Base-by-base conservation (phyloP, 2,329 filamentous ascomycete genomes). In the Phaeoacremonium minimum region DNA sequence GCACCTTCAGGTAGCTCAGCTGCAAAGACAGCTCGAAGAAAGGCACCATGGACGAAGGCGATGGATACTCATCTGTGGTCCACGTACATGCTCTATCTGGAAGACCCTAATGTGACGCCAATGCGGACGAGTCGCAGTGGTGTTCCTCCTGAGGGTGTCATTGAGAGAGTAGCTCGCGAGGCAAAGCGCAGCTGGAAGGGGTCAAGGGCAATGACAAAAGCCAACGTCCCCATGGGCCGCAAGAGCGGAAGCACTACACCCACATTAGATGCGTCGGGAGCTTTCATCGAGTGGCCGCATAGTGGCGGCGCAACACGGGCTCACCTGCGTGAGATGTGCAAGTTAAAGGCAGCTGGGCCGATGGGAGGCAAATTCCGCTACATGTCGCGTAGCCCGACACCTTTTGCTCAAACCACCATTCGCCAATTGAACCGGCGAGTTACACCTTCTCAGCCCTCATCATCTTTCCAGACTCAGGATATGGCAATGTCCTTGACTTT, bases 1-100 rank as follows among this genome's bases (percentile, higher is more conserved):
- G 22, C 22, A 19, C 36, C 19, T 30, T 32, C 33, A 20, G 32
- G 20, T 20, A 32, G 18, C 31, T 29, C 30, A 16, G 41, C 32
- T 17, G 33, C 18, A 15, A 43, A 38, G 13, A 32, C 32, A 13
- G 20, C 18, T 15, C 35, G 26, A 18, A 63, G 73, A 40, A 77
- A 72, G 51, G 73, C 74, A 1, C 71, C 69, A 0, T 84, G 80
- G 80, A 82, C 78, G 5, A 74, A 73, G 42, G 69, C 75, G 14
- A 83, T 84, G 77, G 78, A 68, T 57, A 64, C 73, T 11, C 80
- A 85, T 47, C 58, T 85, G 8, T 85, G 80, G 80, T 69, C 74
- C 5, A 81, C 75, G 2, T 85, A 83, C 50, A 61, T 74, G 40
- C 61, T 80, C 35, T 85, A 84, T 47, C 61, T 84, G 28, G 75